phyloP scores from a whole-genome alignment of 352 stramenopile genomes.

The Pythium phragmiticola region DNA sequence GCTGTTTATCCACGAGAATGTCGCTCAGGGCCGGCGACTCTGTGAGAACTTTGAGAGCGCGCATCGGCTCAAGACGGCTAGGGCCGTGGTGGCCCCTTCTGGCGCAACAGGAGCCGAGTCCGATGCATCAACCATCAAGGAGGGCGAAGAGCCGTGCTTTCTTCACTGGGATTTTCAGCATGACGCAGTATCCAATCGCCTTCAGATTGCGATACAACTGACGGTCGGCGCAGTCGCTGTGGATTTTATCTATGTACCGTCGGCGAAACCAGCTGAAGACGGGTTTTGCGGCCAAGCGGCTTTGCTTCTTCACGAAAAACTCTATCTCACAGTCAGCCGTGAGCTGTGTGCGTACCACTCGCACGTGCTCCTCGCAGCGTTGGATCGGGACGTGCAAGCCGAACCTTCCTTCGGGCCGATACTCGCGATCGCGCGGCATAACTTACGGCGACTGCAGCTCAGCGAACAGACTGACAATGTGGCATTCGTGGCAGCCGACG shows the following conservation, averaged over 20 bases:
- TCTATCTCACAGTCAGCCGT: not conserved
- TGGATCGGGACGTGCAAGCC: not conserved
- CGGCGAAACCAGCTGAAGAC: not conserved
- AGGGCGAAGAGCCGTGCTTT: not conserved
- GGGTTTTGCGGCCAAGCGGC: not conserved
- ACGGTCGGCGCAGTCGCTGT: not conserved
- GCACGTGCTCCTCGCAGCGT: not conserved
- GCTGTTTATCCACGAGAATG: not conserved
- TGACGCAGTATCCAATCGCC: not conserved
- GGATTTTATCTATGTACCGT: slow-evolving; percentile 1
- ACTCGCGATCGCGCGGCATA: slow-evolving; percentile 3
- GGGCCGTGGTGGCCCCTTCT: not conserved
- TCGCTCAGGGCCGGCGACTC: not conserved
- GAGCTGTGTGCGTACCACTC: slow-evolving; percentile 1
- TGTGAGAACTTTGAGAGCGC: not conserved
- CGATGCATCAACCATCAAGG: not conserved
- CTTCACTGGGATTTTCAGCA: slow-evolving; percentile 1
- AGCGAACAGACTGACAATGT: not conserved
- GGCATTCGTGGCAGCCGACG: not conserved
- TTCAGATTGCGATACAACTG: not conserved
- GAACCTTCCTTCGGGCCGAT: not conserved
- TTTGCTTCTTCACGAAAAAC: not conserved
- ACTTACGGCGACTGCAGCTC: not conserved
- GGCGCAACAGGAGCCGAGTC: not conserved
- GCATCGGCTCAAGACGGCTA: not conserved